Conservation (phyloP, 139 green algal genomes). For the Pedinophyceae sp. region DNA sequence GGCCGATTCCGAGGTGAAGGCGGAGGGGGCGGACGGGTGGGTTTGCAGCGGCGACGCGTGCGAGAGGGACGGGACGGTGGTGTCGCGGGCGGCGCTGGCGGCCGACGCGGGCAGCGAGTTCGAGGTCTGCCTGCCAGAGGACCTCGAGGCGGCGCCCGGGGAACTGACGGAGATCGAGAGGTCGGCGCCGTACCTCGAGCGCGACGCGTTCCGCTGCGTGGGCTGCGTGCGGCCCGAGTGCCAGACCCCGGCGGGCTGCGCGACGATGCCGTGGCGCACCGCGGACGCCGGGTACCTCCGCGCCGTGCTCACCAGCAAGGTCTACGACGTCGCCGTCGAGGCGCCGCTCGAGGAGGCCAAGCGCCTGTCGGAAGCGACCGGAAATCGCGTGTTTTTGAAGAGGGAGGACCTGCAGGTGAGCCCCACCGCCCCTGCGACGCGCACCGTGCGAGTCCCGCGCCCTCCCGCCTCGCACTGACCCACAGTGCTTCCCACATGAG, state of each 20-base stretch:
- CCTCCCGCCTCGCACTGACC: neutral
- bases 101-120: too few relatives aligned
- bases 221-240: constrained; percentile 51
- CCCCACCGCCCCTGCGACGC: constrained; percentile 37
- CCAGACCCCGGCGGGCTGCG: constrained; percentile 39
- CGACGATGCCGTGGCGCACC: constrained; percentile 37
- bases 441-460: neutral
- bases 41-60: too few relatives aligned
- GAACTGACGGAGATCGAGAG: constrained; percentile 31
- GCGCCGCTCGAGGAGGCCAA: constrained; percentile 60
- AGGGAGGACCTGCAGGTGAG: constrained; percentile 91
- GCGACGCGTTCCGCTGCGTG: constrained; percentile 50
- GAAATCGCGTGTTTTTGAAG: constrained; percentile 73
- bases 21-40: too few relatives aligned
- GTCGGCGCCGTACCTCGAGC: constrained; percentile 3
- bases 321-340: constrained; percentile 91
- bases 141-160: constrained; percentile 28
- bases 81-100: too few relatives aligned
- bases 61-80: too few relatives aligned
- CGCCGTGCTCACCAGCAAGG: constrained; percentile 73
- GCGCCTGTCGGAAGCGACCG: constrained; percentile 52
- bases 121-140: constrained; percentile 26
- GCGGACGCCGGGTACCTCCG: constrained; percentile 65
- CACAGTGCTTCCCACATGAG: constrained; percentile 1
- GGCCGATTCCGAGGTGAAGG: too few relatives aligned